phyloP scores from a whole-genome alignment of 2,329 filamentous ascomycete species.

The Neopestalotiopsis rosae region DNA sequence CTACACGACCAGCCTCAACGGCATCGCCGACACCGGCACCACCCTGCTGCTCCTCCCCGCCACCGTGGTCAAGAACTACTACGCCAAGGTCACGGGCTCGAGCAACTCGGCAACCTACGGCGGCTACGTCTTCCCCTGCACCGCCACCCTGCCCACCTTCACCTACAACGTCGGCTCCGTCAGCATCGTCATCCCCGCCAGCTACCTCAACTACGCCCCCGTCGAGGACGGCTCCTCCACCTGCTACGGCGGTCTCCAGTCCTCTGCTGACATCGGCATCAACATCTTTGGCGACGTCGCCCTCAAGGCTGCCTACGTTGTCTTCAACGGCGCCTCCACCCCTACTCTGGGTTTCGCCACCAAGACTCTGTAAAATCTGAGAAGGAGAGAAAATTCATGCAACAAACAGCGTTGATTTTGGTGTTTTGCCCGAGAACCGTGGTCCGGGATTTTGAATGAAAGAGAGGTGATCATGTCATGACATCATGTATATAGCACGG shows the following conservation, averaged over 20 bases:
- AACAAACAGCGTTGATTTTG: not conserved
- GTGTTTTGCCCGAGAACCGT: not conserved
- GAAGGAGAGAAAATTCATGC: not conserved
- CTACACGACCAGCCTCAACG: conserved; percentile 24
- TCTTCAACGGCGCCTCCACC: conserved; percentile 54
- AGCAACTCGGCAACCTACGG: conserved; percentile 28
- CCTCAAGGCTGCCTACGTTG: conserved; percentile 69
- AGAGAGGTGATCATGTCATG: not conserved
- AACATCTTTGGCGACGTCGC: conserved; percentile 71
- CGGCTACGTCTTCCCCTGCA: conserved; percentile 49
- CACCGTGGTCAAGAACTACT: conserved; percentile 30
- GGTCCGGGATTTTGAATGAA: not conserved
- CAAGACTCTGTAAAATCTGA: conserved; percentile 27
- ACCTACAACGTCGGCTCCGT: conserved; percentile 47
- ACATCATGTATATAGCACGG: conserved; percentile 1
- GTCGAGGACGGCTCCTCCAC: conserved; percentile 39
- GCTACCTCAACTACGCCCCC: conserved; percentile 47
- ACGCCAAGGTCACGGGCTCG: conserved; percentile 29
- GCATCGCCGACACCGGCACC: conserved; percentile 33
- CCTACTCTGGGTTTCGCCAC: conserved; percentile 50
- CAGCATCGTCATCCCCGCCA: conserved; percentile 49
- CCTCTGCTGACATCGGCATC: conserved; percentile 39
- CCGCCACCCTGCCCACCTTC: conserved; percentile 46
- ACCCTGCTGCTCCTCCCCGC: conserved; percentile 33
- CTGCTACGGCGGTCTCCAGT: conserved; percentile 54